Evolutionary conservation across 345 rosid species (phyloP).

Genomic region (Arabidopsis suecica): DNA sequence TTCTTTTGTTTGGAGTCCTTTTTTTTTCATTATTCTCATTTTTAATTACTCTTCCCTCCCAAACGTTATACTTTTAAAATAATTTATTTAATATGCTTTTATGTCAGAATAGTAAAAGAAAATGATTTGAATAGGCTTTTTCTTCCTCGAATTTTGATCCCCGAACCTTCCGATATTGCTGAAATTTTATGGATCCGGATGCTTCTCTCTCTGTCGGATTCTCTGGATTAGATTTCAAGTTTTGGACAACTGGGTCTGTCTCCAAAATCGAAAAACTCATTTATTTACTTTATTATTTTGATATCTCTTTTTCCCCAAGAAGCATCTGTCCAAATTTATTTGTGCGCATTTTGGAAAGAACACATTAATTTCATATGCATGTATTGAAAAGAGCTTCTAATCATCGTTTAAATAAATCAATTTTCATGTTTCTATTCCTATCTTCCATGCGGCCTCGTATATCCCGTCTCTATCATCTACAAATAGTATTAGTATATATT

Average conservation of each 20-base stretch:
- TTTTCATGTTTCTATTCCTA: slow-evolving; percentile 33
- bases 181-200: slow-evolving; percentile 52
- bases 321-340: slow-evolving; percentile 47
- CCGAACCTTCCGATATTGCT: slow-evolving; percentile 58
- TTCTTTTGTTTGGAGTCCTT: neutral
- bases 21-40: neutral
- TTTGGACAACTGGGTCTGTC: slow-evolving; percentile 67
- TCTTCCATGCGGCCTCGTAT: slow-evolving; percentile 41
- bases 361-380: slow-evolving; percentile 46
- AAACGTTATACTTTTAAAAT: neutral
- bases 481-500: neutral
- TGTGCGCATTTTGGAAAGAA: slow-evolving; percentile 45
- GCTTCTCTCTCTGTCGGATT: slow-evolving; percentile 59
- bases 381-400: slow-evolving; percentile 27
- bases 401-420: slow-evolving; percentile 42
- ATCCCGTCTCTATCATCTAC: slow-evolving; percentile 27
- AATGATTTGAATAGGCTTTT: neutral
- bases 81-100: slow-evolving; percentile 6
- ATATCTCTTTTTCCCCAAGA: slow-evolving; percentile 24
- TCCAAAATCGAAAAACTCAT: slow-evolving; percentile 18
- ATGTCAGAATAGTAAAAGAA: slow-evolving; percentile 35
- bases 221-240: slow-evolving; percentile 56
- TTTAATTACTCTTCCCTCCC: neutral
- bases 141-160: slow-evolving; percentile 46
- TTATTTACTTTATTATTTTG: slow-evolving; percentile 1